These are phyloP conservation scores for Verticillium longisporum DNA, from an alignment of 2,329 filamentous ascomycete species.

Conservation along the genomic window DNA sequence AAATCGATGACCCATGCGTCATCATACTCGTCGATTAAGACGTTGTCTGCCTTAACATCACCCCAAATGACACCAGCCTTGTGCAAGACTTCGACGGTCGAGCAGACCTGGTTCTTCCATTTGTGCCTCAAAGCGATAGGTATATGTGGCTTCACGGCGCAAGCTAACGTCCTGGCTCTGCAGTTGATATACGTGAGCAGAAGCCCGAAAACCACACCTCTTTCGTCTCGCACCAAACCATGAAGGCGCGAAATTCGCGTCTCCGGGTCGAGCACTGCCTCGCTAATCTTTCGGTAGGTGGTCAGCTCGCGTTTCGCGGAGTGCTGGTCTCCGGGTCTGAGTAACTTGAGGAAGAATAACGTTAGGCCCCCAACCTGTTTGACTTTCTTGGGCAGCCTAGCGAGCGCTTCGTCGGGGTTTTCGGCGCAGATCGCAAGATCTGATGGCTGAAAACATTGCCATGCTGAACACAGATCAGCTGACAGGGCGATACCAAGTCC, in stretches of 20 bases:
- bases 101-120: slow-evolving; percentile 13
- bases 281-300: slow-evolving; percentile 8
- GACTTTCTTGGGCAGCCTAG: slow-evolving; percentile 1
- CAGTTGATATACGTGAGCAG: slow-evolving; percentile 11
- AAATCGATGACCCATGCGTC: slow-evolving; percentile 24
- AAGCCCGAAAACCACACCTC: slow-evolving; percentile 7
- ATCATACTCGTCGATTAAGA: slow-evolving; percentile 19
- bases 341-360: slow-evolving; percentile 4
- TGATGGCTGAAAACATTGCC: slow-evolving; percentile 8
- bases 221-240: slow-evolving; percentile 6
- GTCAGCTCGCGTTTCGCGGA: slow-evolving; percentile 6
- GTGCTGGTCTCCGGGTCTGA: slow-evolving; percentile 3
- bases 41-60: slow-evolving; percentile 22
- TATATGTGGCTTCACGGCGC: background rate
- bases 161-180: slow-evolving; percentile 1
- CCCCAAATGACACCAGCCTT: slow-evolving; percentile 18
- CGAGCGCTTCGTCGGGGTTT: background rate
- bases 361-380: background rate
- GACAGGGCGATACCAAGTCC: slow-evolving; percentile 6
- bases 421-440: slow-evolving; percentile 3
- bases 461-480: slow-evolving; percentile 6
- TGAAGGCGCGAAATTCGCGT: slow-evolving; percentile 9
- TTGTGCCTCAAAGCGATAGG: background rate
- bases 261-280: slow-evolving; percentile 1
- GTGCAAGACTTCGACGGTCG: slow-evolving; percentile 12